Conservation (phyloP, 371 early-diverging fungal species). For the Syncephalastrum racemosum region DNA sequence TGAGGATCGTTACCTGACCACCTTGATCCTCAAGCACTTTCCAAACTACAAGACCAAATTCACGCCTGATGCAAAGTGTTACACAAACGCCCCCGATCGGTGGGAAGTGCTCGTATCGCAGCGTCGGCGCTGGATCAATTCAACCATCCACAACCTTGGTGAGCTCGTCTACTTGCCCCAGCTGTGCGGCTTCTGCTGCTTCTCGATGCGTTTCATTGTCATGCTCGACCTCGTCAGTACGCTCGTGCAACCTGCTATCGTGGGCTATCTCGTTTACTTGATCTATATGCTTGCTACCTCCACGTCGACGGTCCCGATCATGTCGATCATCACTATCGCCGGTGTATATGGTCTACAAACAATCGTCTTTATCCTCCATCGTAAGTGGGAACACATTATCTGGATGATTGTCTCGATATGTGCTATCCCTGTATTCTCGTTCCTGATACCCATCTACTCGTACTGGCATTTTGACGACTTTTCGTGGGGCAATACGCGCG, state of each 20-base stretch:
- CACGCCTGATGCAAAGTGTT: constrained; percentile 90
- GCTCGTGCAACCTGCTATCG: constrained; percentile 86
- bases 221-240: constrained; percentile 89
- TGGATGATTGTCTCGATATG: constrained; percentile 78
- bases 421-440: constrained; percentile 61
- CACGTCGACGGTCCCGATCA: constrained; percentile 39
- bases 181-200: constrained; percentile 94
- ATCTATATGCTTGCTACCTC: constrained; percentile 54
- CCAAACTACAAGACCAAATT: constrained; percentile 94
- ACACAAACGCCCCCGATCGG: constrained; percentile 93
- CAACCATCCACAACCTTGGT: constrained; percentile 92
- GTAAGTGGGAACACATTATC: constrained; percentile 68
- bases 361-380: constrained; percentile 78
- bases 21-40: constrained; percentile 97
- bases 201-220: constrained; percentile 96
- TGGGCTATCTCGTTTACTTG: constrained; percentile 78
- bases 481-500: constrained; percentile 82
- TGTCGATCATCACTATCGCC: constrained; percentile 65
- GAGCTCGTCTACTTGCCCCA: constrained; percentile 84
- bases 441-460: constrained; percentile 64
- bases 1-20: constrained; percentile 92
- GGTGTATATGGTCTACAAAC: constrained; percentile 84
- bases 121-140: constrained; percentile 97
- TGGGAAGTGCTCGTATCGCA: constrained; percentile 93
- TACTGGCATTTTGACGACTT: constrained; percentile 92